Percentiles rank a stretch among this genome's conserved stretches.
These are phyloP conservation scores for Tulasnella sp. DNA, from an alignment of 768 basidiomycete species.

Conservation along the genomic window DNA sequence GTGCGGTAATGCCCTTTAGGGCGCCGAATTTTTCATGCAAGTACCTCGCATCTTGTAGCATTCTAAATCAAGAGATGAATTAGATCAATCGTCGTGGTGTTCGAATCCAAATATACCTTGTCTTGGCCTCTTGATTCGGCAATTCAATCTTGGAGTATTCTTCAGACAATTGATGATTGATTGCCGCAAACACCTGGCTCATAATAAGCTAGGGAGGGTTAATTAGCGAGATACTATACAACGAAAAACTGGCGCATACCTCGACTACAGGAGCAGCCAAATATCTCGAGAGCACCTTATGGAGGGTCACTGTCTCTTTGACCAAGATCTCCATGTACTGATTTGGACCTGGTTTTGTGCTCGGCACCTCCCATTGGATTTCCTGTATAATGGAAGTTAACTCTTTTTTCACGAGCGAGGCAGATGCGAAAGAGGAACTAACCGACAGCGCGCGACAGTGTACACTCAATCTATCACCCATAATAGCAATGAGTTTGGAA, in stretches of 20 bases:
- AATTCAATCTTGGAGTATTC: constrained; percentile 75
- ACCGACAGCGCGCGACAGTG: constrained; percentile 79
- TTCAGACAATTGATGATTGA: constrained; percentile 80
- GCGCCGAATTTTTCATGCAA: constrained; percentile 62
- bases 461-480: constrained; percentile 82
- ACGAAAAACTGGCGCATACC: constrained; percentile 34
- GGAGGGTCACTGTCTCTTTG: constrained; percentile 88
- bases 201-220: constrained; percentile 58
- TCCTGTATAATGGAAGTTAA: constrained; percentile 30
- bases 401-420: background rate
- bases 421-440: constrained; percentile 10
- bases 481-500: constrained; percentile 91
- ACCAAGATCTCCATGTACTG: constrained; percentile 88
- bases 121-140: constrained; percentile 71
- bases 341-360: constrained; percentile 41
- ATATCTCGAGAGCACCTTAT: constrained; percentile 92
- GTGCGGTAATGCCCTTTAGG: constrained; percentile 55
- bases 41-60: constrained; percentile 66
- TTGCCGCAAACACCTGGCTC: constrained; percentile 86
- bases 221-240: constrained; percentile 15
- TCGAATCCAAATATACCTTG: constrained; percentile 40
- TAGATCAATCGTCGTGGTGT: constrained; percentile 3
- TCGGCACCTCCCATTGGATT: constrained; percentile 61
- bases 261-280: constrained; percentile 66
- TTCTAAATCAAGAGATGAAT: constrained; percentile 32